These are phyloP conservation scores for Collybia sp. DNA, from an alignment of 768 basidiomycete species.

Conservation along the genomic window DNA sequence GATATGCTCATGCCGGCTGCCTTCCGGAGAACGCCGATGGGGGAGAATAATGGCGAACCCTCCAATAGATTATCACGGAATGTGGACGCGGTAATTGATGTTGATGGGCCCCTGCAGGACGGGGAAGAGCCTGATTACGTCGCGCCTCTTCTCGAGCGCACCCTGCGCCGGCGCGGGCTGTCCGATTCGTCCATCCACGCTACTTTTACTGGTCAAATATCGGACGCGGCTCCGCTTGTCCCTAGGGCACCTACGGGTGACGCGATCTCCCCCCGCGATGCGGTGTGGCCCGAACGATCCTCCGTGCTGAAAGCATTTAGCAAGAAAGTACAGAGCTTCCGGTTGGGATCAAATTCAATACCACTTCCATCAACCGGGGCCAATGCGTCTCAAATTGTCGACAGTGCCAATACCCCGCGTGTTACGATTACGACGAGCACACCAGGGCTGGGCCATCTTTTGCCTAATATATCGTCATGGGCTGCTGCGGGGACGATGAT, in stretches of 20 bases:
- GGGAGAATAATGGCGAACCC: conserved; percentile 13
- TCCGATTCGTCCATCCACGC: conserved; percentile 93
- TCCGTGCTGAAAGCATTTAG: conserved; percentile 53
- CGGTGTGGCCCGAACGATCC: conserved; percentile 30
- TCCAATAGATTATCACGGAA: conserved; percentile 48
- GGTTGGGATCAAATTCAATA: no score
- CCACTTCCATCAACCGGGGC: no score
- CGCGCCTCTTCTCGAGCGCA: conserved; percentile 58
- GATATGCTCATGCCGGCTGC: conserved; percentile 5
- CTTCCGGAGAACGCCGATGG: conserved; percentile 13
- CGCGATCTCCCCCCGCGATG: background rate
- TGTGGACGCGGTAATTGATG: conserved; percentile 78
- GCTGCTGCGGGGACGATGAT: conserved; percentile 20
- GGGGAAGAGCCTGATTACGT: conserved; percentile 37
- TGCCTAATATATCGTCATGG: conserved; percentile 23
- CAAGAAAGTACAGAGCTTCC: conserved; percentile 48
- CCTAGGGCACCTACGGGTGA: background rate
- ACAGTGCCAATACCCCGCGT: conserved; percentile 7
- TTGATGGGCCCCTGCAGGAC: conserved; percentile 26
- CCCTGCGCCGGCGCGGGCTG: conserved; percentile 72
- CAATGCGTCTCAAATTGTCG: background rate
- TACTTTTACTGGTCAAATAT: conserved; percentile 64
- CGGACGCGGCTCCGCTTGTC: conserved; percentile 12
- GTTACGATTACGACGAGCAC: conserved; percentile 4
- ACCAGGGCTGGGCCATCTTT: conserved; percentile 10